phyloP scores from a whole-genome alignment of 768 basidiomycete species.

The Mycena maculata region DNA sequence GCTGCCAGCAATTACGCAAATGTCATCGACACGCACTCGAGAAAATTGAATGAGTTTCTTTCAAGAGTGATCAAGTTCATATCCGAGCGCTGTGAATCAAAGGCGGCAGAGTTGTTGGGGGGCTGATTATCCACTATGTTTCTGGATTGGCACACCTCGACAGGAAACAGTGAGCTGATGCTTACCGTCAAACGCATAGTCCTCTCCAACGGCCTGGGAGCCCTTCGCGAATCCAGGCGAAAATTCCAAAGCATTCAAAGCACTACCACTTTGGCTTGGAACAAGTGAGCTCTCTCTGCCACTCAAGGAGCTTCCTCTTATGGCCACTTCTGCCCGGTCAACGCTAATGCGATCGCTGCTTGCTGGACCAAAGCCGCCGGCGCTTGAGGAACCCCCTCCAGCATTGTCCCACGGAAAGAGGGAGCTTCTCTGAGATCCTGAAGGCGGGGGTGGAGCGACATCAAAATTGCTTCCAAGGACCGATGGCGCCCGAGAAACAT shows the following conservation, averaged over 20 bases:
- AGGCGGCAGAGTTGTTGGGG: constrained; percentile 34
- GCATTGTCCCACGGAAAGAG: constrained; percentile 90
- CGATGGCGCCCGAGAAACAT: constrained; percentile 68
- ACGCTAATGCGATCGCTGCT: constrained; percentile 61
- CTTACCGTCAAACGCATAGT: constrained; percentile 76
- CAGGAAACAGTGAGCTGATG: neutral
- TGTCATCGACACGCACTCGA: constrained; percentile 65
- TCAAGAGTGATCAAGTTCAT: constrained; percentile 71
- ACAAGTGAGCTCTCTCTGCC: constrained; percentile 68
- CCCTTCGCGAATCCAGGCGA: constrained; percentile 61
- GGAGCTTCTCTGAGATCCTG: constrained; percentile 73
- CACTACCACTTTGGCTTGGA: constrained; percentile 59
- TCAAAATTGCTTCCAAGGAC: constrained; percentile 61
- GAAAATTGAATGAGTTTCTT: constrained; percentile 81
- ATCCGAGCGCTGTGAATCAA: constrained; percentile 68
- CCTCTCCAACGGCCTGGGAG: constrained; percentile 63
- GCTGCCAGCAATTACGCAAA: constrained; percentile 28
- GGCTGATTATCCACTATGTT: constrained; percentile 37
- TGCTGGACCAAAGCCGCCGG: constrained; percentile 50
- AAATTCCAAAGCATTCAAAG: constrained; percentile 52
- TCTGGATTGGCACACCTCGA: constrained; percentile 30
- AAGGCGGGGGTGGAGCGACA: constrained; percentile 49
- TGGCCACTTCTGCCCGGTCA: constrained; percentile 62
- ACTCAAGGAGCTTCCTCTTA: constrained; percentile 67
- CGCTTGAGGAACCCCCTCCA: constrained; percentile 70